Evolutionary conservation across 768 basidiomycete genomes (phyloP).

Genomic region (Phlebiopsis flavidoalba): DNA sequence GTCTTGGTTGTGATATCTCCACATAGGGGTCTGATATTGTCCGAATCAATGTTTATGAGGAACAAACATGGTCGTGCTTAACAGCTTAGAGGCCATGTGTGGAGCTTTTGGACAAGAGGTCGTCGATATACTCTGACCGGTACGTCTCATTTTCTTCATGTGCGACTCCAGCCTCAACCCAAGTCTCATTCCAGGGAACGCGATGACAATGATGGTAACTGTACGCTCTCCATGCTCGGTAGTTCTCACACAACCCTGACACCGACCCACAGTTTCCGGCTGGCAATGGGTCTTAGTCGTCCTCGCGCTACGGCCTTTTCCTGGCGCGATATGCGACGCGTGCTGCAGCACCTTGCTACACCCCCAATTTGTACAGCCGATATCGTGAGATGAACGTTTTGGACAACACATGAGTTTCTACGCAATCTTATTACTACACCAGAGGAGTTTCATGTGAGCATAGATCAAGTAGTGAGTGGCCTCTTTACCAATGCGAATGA

Average conservation of each 20-base stretch:
- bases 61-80: conserved; percentile 9
- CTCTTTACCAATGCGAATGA: neutral
- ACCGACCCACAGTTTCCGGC: neutral
- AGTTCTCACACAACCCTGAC: neutral
- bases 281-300: neutral
- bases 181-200: neutral
- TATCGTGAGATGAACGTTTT: neutral
- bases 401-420: neutral
- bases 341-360: neutral
- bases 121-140: conserved; percentile 16
- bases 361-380: neutral
- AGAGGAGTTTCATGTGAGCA: neutral
- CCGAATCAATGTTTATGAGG: conserved; percentile 14
- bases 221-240: neutral
- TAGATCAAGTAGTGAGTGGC: neutral
- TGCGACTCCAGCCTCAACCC: neutral
- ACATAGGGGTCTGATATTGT: conserved; percentile 15
- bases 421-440: neutral
- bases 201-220: neutral
- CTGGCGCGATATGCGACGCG: neutral
- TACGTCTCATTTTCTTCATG: neutral
- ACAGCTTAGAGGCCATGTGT: conserved; percentile 7
- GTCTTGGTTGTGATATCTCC: neutral
- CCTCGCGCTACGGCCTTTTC: neutral
- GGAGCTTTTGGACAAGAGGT: conserved; percentile 20